phyloP scores from a whole-genome alignment of 768 basidiomycete genomes.

The Macrolepiota fuliginosa region DNA sequence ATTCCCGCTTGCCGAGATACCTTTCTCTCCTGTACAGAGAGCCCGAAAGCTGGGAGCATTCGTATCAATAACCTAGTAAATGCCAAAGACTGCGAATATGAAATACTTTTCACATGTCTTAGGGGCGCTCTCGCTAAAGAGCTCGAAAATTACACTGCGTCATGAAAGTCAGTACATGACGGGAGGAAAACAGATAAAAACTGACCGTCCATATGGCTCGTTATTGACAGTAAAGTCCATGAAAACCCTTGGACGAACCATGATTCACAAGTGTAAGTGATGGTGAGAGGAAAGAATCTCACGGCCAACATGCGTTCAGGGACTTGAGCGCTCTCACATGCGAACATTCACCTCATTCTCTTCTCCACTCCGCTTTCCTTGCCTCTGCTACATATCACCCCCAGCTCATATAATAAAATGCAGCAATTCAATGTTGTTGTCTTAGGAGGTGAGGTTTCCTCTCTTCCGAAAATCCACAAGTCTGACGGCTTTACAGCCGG shows the following conservation, averaged over 20 bases:
- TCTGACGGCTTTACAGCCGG: conserved; percentile 50
- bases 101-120: conserved; percentile 80
- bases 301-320: conserved; percentile 8
- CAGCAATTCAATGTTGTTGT: conserved; percentile 76
- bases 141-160: conserved; percentile 67
- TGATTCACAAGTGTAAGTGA: conserved; percentile 20
- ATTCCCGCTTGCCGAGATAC: conserved; percentile 61
- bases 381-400: neutral
- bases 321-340: neutral
- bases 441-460: conserved; percentile 59
- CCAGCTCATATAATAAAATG: conserved; percentile 34
- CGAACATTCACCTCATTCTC: neutral
- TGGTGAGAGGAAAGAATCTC: conserved; percentile 7
- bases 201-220: conserved; percentile 54
- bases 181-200: neutral
- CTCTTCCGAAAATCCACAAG: neutral
- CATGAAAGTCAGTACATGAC: conserved; percentile 4
- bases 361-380: conserved; percentile 5
- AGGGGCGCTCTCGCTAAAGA: conserved; percentile 70
- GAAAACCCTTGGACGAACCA: conserved; percentile 64
- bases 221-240: conserved; percentile 59
- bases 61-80: conserved; percentile 6
- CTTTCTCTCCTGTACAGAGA: conserved; percentile 85
- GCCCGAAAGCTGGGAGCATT: conserved; percentile 64
- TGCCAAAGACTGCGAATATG: neutral